Evolutionary conservation across 371 early-diverging fungal genomes (phyloP), one percentile per base, ranked within the genome.

Genomic region (Parasitella parasitica): DNA sequence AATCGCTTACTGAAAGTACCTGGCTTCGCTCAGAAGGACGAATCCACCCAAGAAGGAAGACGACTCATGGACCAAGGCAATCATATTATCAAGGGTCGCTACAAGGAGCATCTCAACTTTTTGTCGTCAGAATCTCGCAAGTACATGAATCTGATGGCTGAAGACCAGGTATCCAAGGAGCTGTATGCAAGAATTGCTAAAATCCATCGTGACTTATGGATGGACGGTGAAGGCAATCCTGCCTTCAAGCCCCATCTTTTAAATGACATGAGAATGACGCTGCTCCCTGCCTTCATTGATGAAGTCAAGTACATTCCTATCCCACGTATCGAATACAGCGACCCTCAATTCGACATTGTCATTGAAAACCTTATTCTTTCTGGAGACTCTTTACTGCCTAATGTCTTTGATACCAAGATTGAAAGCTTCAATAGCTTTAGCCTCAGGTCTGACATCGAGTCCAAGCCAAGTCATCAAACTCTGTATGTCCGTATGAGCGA

Each of bases 261-360:
- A 35, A 77, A 75, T 22, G 89, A 88, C 48, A 75, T 88, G 61
- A 75, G 75, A 20, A 65, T 76, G 50, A 77, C 77, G 0, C 39
- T 83, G n/a, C 22, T 79, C 34, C 81, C 86, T 30, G 77, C 86
- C 15, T 39, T 84, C 18, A 58, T 85, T 59, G 87, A 87, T 48
- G 78, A 87, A 26, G 70, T 89, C 67, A 76, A 80, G 56, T 83
- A 76, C 52, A 66, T 89, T 26, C 86, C 87, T n/a, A 71, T 89
- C 43, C 87, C 89, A 5, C 81, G 80, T 15, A 83, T 89, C 49
- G 87, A 85, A 53, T 82, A 86, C 59, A 71, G 71, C 38, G 86
- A 87, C 52, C 64, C 68, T 5, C 70, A 82, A 63, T 76, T 77
- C 54, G 86, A 87, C 36, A 55, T 88, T 11, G 73, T 80, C 30